Base-by-base conservation (phyloP, 2,329 filamentous ascomycete genomes). In the Gliomastix tumulicola region DNA sequence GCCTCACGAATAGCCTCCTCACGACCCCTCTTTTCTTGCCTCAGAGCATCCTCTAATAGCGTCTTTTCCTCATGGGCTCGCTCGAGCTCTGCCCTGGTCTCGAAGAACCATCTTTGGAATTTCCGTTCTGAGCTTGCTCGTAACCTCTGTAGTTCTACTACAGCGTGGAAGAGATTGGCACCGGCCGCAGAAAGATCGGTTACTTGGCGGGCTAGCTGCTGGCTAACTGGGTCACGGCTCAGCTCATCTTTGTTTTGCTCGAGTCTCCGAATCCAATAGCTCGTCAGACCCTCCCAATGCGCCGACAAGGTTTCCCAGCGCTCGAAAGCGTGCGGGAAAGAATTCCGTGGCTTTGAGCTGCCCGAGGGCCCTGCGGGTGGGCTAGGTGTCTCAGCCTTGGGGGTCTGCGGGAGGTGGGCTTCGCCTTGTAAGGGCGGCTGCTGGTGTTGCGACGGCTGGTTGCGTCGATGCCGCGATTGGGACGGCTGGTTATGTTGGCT, bases 51-150 rank as follows among this genome's bases (percentile, higher is more conserved):
- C 51, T 94, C 82, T n/a, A 95, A 65, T 54, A 89, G 78, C 4
- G 79, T 88, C 39, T 88, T 85, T 25, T 84, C 71, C 60, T 97
- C 92, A 46, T 86, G 83, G 34, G 82, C 75, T 20, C 84, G 80
- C 63, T 97, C 92, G 46, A 94, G 79, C 47, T 97, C 89, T 21
- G 82, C 76, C 35, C 89, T 76, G 7, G 89, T 95, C 57, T 98
- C 92, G 49, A 94, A 95, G 63, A 97, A 97, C 92, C 92, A 98
- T 35, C 92, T 78, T 62, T 98, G 92, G 50, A 98, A 98, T 57
- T 97, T 97, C 45, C 92, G 81, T 60, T 98, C 92, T 0, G 90
- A 97, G 38, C 88, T 95, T 25, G 92, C 92, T 30, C 92, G 84
- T 19, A 98, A 71, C 21, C 92, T 82, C 58, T 98, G 92, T 32